Percentiles rank a stretch among this genome's conserved stretches.
Conservation (phyloP, 192 early-diverging fungal species). For the Gamsiella multidivaricata region DNA sequence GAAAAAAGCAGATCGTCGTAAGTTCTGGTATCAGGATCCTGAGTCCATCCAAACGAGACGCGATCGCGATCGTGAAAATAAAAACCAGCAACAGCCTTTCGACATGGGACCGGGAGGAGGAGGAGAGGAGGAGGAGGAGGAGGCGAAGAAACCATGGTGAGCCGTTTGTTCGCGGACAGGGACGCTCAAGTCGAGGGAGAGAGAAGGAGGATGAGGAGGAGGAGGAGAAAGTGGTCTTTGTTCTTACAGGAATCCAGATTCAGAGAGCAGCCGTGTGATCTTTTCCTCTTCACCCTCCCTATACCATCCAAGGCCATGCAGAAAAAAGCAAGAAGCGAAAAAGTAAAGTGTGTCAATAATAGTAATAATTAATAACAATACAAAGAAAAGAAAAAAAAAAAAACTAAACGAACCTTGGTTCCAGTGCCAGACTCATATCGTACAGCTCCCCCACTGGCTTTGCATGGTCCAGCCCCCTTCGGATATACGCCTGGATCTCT, state of each 20-base stretch:
- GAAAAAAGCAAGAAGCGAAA: constrained; percentile 7
- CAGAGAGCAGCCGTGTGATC: constrained; percentile 77
- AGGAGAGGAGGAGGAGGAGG: too few species aligned
- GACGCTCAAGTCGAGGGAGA: too few species aligned
- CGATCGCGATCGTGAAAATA: too few species aligned
- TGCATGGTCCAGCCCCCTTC: constrained; percentile 72
- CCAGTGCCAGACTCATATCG: constrained; percentile 80
- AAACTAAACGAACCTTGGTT: constrained; percentile 71
- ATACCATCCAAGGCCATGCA: constrained; percentile 2
- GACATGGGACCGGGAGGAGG: too few species aligned
- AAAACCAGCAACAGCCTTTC: too few species aligned
- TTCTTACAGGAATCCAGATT: constrained; percentile 79
- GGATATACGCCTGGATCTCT: constrained; percentile 88
- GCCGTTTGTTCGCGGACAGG: too few species aligned
- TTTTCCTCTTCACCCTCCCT: constrained; percentile 86
- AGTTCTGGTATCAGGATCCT: too few species aligned
- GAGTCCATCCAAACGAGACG: too few species aligned
- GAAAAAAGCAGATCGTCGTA: too few species aligned
- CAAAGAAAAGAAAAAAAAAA: constrained; percentile 1
- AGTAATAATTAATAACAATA: background rate
- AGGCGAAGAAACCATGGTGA: too few species aligned
- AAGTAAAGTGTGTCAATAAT: background rate
- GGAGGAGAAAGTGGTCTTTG: background rate
- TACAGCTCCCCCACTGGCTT: constrained; percentile 80
- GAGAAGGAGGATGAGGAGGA: background rate